Evolutionary conservation across 2,329 filamentous ascomycete genomes (phyloP), one percentile per base, ranked within the genome.

Genomic region (Phaeosphaeria sp.): DNA sequence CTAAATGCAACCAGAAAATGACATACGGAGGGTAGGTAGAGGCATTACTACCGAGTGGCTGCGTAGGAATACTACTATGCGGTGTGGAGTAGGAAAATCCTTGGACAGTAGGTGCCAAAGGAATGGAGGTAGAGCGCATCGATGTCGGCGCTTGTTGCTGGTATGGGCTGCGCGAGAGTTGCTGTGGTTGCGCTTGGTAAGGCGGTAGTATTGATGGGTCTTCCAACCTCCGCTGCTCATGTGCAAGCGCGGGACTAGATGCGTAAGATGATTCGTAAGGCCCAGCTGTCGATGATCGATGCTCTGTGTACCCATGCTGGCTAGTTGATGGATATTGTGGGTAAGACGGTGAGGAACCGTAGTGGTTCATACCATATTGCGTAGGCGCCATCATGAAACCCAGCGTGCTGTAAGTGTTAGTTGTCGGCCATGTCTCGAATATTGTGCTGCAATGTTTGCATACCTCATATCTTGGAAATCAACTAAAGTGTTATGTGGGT

Each of bases 401-500:
- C 65, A 78, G 66, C 58, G 73, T 74, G 73, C 76, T 79, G 54
- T 10, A 39, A 18, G 44, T 42, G 57, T 73, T 21, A 72, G 69
- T 53, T 21, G 5, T 11, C 2, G 21, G 11, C 3, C 18, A 18
- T n/a, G 21, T 51, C 20, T 20, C 4, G 17, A 39, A 20, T 7
- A 13, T 20, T 25, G 41, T 43, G 21, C 50, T 27, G 20, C 36
- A 42, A 36, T 48, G 25, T 25, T 18, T 11, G 23, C 60, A 42
- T 75, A 77, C 76, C 75, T 78, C 76, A 78, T 78, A 60, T 76
- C 73, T 76, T 75, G 71, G 54, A 68, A 57, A 43, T 69, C 66
- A 21, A 68, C 48, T 18, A 62, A 64, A 7, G 67, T 55, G 54
- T 66, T 63, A 21, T 68, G 64, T 18, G 67, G 49, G 56, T 64